A percentile compares a stretch with the other conserved stretches of the same genome.
Evolutionary conservation across 441 rosid species (phyloP).

Genomic region (Erodium moschatum): DNA sequence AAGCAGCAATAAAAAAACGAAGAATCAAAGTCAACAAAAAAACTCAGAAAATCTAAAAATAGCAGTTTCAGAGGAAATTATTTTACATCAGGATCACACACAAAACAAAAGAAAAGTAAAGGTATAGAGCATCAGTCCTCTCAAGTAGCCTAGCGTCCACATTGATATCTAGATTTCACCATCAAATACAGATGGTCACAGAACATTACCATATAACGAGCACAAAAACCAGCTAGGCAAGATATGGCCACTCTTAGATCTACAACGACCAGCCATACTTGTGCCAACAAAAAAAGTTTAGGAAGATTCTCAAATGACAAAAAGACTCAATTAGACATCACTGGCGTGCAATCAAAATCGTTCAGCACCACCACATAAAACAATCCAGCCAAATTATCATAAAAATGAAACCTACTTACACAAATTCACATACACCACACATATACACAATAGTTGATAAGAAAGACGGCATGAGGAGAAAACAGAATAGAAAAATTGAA

Average conservation of each 20-base stretch:
- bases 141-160: not conserved
- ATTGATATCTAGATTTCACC: not conserved
- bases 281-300: not conserved
- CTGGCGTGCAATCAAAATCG: not conserved
- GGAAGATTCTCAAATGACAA: slow-evolving; percentile 1
- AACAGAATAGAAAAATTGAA: not conserved
- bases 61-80: not conserved
- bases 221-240: not conserved
- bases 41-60: not conserved
- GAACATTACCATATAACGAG: not conserved
- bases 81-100: slow-evolving; percentile 5
- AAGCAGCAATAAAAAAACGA: not conserved
- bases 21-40: slow-evolving; percentile 1
- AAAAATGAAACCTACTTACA: not conserved
- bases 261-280: not conserved
- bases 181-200: not conserved
- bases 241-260: slow-evolving; percentile 4
- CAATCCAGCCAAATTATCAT: not conserved
- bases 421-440: not conserved
- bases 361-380: slow-evolving; percentile 1
- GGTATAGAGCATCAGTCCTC: not conserved
- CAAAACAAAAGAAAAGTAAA: not conserved
- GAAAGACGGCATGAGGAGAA: not conserved
- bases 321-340: not conserved
- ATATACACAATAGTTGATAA: not conserved